These are phyloP conservation scores for Taiwanofungus camphoratus DNA, from an alignment of 1,284 basidiomycete genomes.

Conservation along the genomic window DNA sequence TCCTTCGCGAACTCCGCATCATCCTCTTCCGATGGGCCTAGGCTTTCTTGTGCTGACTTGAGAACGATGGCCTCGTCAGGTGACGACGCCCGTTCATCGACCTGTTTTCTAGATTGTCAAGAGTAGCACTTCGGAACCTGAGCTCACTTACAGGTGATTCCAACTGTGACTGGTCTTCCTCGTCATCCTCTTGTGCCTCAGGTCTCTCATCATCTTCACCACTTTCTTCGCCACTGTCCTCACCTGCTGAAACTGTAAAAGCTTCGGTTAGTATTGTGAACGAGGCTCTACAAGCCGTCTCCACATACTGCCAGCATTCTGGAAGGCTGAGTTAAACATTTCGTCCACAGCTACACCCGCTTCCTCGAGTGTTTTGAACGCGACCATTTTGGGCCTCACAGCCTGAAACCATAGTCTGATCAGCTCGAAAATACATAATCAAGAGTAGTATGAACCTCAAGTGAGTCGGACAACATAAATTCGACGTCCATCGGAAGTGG, in stretches of 20 bases:
- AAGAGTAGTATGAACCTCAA: conserved; percentile 58
- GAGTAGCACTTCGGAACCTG: neutral
- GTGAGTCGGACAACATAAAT: conserved; percentile 91
- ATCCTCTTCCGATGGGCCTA: conserved; percentile 81
- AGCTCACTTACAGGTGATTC: conserved; percentile 46
- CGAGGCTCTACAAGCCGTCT: too few relatives aligned
- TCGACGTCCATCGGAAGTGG: conserved; percentile 94
- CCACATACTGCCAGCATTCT: conserved; percentile 50
- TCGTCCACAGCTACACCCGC: conserved; percentile 86
- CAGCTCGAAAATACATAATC: neutral
- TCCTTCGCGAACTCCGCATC: conserved; percentile 94
- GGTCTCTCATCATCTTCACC: conserved; percentile 51
- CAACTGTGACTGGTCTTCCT: conserved; percentile 41
- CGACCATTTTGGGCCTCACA: conserved; percentile 68
- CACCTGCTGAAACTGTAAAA: conserved; percentile 36
- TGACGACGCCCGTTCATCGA: conserved; percentile 63
- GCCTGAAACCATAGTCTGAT: conserved; percentile 45
- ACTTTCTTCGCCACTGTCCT: conserved; percentile 70
- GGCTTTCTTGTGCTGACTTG: conserved; percentile 57
- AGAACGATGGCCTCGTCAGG: conserved; percentile 76
- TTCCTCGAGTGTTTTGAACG: conserved; percentile 75
- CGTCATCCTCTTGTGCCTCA: conserved; percentile 50
- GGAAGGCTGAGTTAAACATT: conserved; percentile 67
- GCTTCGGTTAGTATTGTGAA: conserved; percentile 1
- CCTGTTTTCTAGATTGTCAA: conserved; percentile 30